Percentiles rank a stretch among this genome's conserved stretches.
Conservation (phyloP, 2,329 filamentous ascomycete genomes). For the Neoascochyta sp. region DNA sequence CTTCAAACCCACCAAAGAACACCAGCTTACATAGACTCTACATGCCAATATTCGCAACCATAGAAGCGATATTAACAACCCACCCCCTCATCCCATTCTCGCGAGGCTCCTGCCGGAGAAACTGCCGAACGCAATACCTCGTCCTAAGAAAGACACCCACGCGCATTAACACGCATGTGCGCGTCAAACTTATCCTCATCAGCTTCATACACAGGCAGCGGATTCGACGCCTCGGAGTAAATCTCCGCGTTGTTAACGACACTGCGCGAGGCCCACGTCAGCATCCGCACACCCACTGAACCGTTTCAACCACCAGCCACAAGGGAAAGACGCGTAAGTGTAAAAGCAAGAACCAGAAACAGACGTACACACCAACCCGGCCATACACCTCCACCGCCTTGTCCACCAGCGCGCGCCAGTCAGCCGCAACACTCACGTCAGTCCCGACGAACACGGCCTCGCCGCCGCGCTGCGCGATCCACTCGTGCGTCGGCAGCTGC, state of each 20-base stretch:
- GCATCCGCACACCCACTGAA: slow-evolving; percentile 5
- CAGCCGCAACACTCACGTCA: slow-evolving; percentile 29
- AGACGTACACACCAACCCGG: slow-evolving; percentile 31
- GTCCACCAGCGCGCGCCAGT: slow-evolving; percentile 22
- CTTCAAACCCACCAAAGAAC: no score
- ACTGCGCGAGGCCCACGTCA: slow-evolving; percentile 2
- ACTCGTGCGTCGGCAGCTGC: slow-evolving; percentile 17
- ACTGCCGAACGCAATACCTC: slow-evolving; percentile 38
- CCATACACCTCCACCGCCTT: slow-evolving; percentile 27
- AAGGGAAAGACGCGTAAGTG: no score
- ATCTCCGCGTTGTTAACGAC: slow-evolving; percentile 40
- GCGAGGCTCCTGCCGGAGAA: slow-evolving; percentile 35
- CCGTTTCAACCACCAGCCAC: no score
- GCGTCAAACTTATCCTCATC: slow-evolving; percentile 36
- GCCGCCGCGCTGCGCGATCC: slow-evolving; percentile 12
- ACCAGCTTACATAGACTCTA: slow-evolving; percentile 32
- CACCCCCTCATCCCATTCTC: slow-evolving; percentile 31
- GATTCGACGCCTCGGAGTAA: slow-evolving; percentile 23
- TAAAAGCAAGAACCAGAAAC: no score
- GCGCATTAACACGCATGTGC: slow-evolving; percentile 37
- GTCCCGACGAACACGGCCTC: slow-evolving; percentile 26
- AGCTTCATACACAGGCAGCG: slow-evolving; percentile 26
- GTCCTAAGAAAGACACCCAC: slow-evolving; percentile 40
- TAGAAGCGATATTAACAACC: slow-evolving; percentile 40
- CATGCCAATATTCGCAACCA: slow-evolving; percentile 19